Conservation (phyloP, 2,329 filamentous ascomycete species). For the Chaetomiaceae sp. region DNA sequence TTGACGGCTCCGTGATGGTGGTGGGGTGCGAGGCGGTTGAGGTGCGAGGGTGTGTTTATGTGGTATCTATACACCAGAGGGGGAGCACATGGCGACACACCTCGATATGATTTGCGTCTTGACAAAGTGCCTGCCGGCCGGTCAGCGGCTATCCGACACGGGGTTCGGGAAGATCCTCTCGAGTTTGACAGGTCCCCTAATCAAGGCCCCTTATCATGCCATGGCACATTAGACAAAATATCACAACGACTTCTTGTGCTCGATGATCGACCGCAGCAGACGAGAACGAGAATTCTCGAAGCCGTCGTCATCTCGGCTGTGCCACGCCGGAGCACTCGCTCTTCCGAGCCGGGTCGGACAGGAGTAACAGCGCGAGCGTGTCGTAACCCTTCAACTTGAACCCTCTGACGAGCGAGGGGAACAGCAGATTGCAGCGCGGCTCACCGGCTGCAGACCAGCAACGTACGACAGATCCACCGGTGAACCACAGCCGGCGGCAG, state of each 20-base stretch:
- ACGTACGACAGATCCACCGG: slow-evolving; percentile 10
- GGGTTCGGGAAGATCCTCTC: not conserved
- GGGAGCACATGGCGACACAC: not conserved
- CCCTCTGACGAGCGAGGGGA: not conserved
- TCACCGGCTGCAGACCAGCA: slow-evolving; percentile 15
- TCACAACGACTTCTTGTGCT: not conserved
- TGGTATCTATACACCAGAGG: not conserved
- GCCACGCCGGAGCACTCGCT: not conserved
- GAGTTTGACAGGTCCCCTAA: not conserved
- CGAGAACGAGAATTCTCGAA: not conserved
- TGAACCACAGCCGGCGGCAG: slow-evolving; percentile 4
- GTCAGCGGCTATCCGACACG: slow-evolving; percentile 2
- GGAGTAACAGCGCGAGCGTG: not conserved
- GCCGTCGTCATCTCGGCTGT: not conserved
- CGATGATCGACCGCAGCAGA: not conserved
- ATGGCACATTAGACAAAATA: no score
- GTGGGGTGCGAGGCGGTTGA: slow-evolving; percentile 2
- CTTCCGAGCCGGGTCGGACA: not conserved
- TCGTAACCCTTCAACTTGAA: not conserved
- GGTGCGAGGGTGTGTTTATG: not conserved
- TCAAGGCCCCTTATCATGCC: not conserved
- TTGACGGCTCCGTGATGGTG: not conserved
- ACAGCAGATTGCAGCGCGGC: not conserved
- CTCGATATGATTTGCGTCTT: not conserved
- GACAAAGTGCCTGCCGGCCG: not conserved